phyloP scores from a whole-genome alignment of 306 rosid species.

The Lagenaria siceraria region DNA sequence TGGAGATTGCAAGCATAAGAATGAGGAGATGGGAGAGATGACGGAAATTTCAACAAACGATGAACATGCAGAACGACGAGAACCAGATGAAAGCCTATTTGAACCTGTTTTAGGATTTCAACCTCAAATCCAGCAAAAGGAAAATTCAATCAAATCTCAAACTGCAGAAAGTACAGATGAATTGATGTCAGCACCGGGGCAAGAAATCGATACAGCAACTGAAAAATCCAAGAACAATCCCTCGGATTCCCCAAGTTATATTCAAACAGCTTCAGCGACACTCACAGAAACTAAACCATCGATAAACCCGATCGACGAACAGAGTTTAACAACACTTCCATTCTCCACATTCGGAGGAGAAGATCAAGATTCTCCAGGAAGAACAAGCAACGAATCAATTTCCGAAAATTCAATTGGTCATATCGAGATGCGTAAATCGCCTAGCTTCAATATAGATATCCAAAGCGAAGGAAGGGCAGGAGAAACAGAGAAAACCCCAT shows the following conservation, averaged over 20 bases:
- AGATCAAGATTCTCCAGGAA: slow-evolving; percentile 31
- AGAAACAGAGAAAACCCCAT: slow-evolving; percentile 54
- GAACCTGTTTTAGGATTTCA: not conserved
- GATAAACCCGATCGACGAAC: slow-evolving; percentile 13
- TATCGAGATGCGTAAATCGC: slow-evolving; percentile 54
- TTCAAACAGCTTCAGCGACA: slow-evolving; percentile 13
- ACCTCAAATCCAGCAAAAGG: not conserved
- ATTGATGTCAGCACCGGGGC: slow-evolving; percentile 15
- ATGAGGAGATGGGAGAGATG: slow-evolving; percentile 3
- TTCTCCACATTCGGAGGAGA: not conserved
- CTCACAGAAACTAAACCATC: slow-evolving; percentile 19
- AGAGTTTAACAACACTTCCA: not conserved
- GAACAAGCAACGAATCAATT: slow-evolving; percentile 60
- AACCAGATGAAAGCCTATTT: not conserved
- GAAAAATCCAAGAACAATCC: slow-evolving; percentile 15
- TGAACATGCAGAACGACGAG: slow-evolving; percentile 10
- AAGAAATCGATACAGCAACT: slow-evolving; percentile 14
- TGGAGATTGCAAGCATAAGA: slow-evolving; percentile 12
- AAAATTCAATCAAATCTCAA: not conserved
- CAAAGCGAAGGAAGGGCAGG: slow-evolving; percentile 23
- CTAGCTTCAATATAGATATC: slow-evolving; percentile 68
- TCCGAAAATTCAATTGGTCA: slow-evolving; percentile 30
- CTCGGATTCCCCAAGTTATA: slow-evolving; percentile 4
- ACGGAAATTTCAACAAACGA: not conserved
- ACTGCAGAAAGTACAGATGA: slow-evolving; percentile 8